Conservation (phyloP, 371 early-diverging fungal species). For the Apophysomyces variabilis region DNA sequence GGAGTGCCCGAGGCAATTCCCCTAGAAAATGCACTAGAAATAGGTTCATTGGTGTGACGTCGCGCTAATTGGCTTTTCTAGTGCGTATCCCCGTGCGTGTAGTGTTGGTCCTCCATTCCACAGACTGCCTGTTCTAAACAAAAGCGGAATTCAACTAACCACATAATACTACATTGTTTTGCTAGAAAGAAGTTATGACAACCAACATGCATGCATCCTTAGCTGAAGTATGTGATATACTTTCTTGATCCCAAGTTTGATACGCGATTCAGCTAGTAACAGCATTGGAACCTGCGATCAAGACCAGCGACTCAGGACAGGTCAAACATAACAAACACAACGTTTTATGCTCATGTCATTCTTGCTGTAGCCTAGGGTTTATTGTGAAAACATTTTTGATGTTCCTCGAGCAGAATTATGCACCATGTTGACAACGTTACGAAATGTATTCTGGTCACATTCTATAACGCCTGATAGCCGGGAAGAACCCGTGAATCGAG, state of each 20-base stretch:
- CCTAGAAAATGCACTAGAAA: too few relatives aligned
- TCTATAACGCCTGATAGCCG: background rate
- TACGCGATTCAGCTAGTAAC: background rate
- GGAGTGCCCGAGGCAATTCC: too few relatives aligned
- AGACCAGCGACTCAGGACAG: background rate
- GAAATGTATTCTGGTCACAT: conserved; percentile 12
- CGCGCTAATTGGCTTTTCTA: too few relatives aligned
- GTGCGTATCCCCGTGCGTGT: too few relatives aligned
- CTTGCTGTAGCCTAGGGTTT: background rate
- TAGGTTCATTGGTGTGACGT: too few relatives aligned
- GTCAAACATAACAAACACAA: background rate
- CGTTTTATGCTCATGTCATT: background rate
- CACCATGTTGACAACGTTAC: conserved; percentile 1
- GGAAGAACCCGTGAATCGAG: background rate
- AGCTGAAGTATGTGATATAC: background rate
- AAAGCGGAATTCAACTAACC: too few relatives aligned
- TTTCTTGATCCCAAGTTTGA: background rate
- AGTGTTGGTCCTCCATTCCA: too few relatives aligned
- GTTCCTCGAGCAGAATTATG: conserved; percentile 11
- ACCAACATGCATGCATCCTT: background rate
- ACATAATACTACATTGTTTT: too few relatives aligned
- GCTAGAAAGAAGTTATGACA: background rate
- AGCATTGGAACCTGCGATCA: background rate
- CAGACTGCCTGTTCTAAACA: too few relatives aligned
- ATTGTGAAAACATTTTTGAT: conserved; percentile 18